A percentile compares a stretch with the other conserved stretches of the same genome.
These are phyloP conservation scores for Groenewaldozyma auringiensis DNA, from an alignment of 1,139 yeast genomes.

Conservation along the genomic window DNA sequence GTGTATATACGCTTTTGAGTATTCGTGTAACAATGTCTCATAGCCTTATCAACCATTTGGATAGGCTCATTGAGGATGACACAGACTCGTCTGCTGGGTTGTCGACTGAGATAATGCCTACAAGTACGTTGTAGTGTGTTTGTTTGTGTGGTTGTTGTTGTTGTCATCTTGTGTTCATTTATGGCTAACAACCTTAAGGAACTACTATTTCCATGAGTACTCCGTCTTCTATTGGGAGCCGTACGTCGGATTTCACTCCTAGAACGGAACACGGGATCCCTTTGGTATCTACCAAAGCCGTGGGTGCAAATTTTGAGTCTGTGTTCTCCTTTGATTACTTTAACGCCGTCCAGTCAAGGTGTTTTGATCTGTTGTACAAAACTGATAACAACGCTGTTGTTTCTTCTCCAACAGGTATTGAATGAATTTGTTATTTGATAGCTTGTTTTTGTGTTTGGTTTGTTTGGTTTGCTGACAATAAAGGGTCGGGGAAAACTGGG, in stretches of 20 bases:
- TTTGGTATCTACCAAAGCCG: not conserved
- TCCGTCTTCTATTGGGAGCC: no score
- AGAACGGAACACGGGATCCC: not conserved
- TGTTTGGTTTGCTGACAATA: not conserved
- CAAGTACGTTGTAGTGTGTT: no score
- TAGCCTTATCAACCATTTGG: not conserved
- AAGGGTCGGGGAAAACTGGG: slow-evolving; percentile 2
- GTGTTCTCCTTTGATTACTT: not conserved
- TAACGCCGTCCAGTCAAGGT: slow-evolving; percentile 2
- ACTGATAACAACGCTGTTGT: slow-evolving; percentile 1
- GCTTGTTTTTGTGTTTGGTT: not conserved
- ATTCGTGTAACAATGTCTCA: not conserved
- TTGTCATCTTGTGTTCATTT: no score
- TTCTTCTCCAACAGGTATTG: not conserved
- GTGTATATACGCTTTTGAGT: no score
- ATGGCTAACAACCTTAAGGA: no score
- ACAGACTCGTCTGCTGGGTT: not conserved
- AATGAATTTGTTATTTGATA: not conserved
- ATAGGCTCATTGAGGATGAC: not conserved
- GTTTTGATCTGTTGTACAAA: slow-evolving; percentile 3
- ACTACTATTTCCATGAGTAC: no score
- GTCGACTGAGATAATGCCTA: not conserved
- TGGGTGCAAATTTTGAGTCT: not conserved
- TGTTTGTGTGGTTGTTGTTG: no score
- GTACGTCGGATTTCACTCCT: no score